Percentiles rank a stretch among this genome's conserved stretches.
Evolutionary conservation across 192 early-diverging fungal genomes (phyloP).

Genomic region (Helicostylum pulchrum): DNA sequence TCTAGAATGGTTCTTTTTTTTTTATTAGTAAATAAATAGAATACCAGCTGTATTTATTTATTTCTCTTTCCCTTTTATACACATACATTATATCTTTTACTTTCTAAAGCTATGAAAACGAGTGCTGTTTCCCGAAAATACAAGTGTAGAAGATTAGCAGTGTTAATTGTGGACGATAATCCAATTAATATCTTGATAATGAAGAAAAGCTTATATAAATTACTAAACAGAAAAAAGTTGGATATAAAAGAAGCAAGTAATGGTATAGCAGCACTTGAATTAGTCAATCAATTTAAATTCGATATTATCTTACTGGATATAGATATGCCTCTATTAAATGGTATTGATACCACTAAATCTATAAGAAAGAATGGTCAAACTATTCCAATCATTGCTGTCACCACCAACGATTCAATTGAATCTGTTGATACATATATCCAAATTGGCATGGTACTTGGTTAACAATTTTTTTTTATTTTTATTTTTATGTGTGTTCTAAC

Average conservation of each 20-base stretch:
- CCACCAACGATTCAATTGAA: slow-evolving; percentile 50
- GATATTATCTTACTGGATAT: slow-evolving; percentile 65
- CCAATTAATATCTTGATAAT: slow-evolving; percentile 59
- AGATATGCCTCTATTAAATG: slow-evolving; percentile 59
- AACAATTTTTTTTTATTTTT: neutral
- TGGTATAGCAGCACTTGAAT: slow-evolving; percentile 46
- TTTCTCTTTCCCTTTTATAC: neutral
- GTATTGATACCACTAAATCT: slow-evolving; percentile 50
- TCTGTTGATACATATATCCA: slow-evolving; percentile 46
- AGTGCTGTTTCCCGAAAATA: too few relatives aligned
- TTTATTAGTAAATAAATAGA: neutral
- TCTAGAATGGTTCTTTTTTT: neutral
- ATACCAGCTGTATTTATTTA: slow-evolving; percentile 1
- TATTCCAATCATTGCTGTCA: slow-evolving; percentile 62
- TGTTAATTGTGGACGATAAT: slow-evolving; percentile 64
- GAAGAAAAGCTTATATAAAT: slow-evolving; percentile 41
- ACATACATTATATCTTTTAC: slow-evolving; percentile 31
- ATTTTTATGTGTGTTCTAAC: too few relatives aligned
- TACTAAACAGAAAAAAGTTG: slow-evolving; percentile 17
- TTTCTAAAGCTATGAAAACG: too few relatives aligned
- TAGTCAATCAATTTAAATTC: slow-evolving; percentile 41
- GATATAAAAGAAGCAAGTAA: slow-evolving; percentile 46
- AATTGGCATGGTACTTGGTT: slow-evolving; percentile 56
- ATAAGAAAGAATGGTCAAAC: slow-evolving; percentile 51
- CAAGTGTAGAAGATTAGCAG: too few relatives aligned